phyloP scores from a whole-genome alignment of 805 yeast species.

The Kodamaea fukazawae region DNA sequence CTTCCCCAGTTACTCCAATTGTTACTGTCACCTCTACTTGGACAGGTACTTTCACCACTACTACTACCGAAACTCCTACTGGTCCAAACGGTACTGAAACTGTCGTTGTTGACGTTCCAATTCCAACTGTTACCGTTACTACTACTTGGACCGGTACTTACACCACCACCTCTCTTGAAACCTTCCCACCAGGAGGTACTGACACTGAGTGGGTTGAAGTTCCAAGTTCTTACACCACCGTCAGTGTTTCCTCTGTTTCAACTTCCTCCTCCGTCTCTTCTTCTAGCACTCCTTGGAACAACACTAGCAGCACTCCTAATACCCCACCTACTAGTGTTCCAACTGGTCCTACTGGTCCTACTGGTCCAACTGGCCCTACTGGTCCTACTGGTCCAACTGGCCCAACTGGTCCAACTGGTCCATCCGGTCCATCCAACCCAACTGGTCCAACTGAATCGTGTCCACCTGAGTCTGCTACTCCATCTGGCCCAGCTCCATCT shows the following conservation, averaged over 20 bases:
- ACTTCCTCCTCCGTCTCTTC: neutral
- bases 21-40: constrained; percentile 10
- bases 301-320: neutral
- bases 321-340: neutral
- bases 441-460: neutral
- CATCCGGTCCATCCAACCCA: neutral
- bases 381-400: neutral
- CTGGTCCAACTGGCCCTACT: neutral
- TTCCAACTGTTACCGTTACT: constrained; percentile 1
- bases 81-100: constrained; percentile 14
- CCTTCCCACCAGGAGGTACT: constrained; percentile 3
- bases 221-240: constrained; percentile 9
- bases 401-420: constrained; percentile 2
- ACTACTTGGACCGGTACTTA: constrained; percentile 2
- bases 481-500: constrained; percentile 1
- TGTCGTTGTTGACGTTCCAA: constrained; percentile 11
- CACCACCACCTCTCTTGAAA: constrained; percentile 1
- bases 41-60: constrained; percentile 7
- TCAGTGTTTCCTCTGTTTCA: constrained; percentile 3
- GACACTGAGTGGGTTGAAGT: constrained; percentile 2
- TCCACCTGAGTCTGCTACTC: neutral
- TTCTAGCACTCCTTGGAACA: neutral
- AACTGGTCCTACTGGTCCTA: neutral
- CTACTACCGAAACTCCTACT: constrained; percentile 10
- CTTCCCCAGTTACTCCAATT: constrained; percentile 10